These are phyloP conservation scores for Euryodendron excelsum DNA, from an alignment of 148 eudicot genomes.

Conservation along the genomic window DNA sequence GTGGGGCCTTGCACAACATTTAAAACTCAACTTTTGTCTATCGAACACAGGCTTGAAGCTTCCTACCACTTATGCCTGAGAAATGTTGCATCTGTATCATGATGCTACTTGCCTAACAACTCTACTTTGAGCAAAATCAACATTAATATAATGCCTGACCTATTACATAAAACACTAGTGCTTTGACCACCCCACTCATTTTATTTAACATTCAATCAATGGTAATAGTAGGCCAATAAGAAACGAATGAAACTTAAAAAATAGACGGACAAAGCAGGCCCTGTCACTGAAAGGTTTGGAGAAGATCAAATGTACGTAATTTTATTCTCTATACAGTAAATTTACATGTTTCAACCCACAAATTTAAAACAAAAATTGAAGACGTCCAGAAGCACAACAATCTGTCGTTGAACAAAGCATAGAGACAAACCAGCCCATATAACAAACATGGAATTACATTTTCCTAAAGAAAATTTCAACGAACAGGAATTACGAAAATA, in stretches of 20 bases:
- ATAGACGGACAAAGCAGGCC: no score
- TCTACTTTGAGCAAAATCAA: neutral
- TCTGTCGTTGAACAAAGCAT: neutral
- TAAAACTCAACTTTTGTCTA: neutral
- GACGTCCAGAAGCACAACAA: neutral
- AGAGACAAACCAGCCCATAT: neutral
- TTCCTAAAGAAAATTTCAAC: neutral
- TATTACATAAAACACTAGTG: neutral
- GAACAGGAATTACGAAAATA: no score
- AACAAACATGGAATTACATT: neutral
- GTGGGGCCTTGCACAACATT: no score
- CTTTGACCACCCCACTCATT: slow-evolving; percentile 2
- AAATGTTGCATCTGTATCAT: neutral
- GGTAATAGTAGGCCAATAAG: no score
- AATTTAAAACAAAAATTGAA: no score
- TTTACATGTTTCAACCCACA: no score
- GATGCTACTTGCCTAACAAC: neutral
- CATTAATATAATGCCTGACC: neutral
- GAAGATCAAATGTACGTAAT: no score
- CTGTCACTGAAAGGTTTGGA: no score
- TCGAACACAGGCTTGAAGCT: neutral
- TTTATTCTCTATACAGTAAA: no score
- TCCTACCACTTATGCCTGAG: neutral
- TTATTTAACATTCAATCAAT: no score
- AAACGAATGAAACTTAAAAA: no score